phyloP scores from a whole-genome alignment of 2,329 filamentous ascomycete species.

The Penicillium sp. region DNA sequence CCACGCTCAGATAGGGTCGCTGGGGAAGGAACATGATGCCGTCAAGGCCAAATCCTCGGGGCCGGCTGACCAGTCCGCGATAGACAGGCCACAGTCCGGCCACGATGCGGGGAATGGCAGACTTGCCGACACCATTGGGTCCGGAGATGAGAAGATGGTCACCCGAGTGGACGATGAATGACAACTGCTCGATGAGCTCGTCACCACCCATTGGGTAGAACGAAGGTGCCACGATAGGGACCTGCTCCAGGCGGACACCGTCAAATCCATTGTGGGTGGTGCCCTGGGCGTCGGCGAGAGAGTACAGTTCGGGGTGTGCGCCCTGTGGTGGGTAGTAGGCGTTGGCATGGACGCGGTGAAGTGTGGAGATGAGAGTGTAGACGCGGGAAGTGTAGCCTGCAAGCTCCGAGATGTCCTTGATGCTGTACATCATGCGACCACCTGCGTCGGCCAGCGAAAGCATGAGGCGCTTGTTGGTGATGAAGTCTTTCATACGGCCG shows the following conservation, averaged over 20 bases:
- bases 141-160: slow-evolving; percentile 95
- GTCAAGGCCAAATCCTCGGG: slow-evolving; percentile 74
- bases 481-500: slow-evolving; percentile 95
- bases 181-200: slow-evolving; percentile 82
- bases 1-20: slow-evolving; percentile 84
- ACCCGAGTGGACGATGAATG: slow-evolving; percentile 82
- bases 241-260: slow-evolving; percentile 86
- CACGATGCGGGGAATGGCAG: slow-evolving; percentile 78
- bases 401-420: slow-evolving; percentile 94
- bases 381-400: slow-evolving; percentile 95
- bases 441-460: slow-evolving; percentile 93
- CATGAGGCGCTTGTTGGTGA: slow-evolving; percentile 98
- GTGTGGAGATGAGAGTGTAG: slow-evolving; percentile 89
- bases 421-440: slow-evolving; percentile 98
- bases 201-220: slow-evolving; percentile 89
- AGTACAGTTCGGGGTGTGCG: slow-evolving; percentile 75
- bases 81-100: slow-evolving; percentile 96
- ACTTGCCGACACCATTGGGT: slow-evolving; percentile 92
- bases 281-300: slow-evolving; percentile 85
- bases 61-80: slow-evolving; percentile 83
- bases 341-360: slow-evolving; percentile 88
- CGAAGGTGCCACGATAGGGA: slow-evolving; percentile 85
- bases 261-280: slow-evolving; percentile 95
- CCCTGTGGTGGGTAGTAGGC: slow-evolving; percentile 73
- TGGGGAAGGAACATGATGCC: slow-evolving; percentile 99